Percentiles rank a stretch among this genome's conserved stretches.
Conservation (phyloP, 176 grass and related monocot species). For the Oryza meridionalis region DNA sequence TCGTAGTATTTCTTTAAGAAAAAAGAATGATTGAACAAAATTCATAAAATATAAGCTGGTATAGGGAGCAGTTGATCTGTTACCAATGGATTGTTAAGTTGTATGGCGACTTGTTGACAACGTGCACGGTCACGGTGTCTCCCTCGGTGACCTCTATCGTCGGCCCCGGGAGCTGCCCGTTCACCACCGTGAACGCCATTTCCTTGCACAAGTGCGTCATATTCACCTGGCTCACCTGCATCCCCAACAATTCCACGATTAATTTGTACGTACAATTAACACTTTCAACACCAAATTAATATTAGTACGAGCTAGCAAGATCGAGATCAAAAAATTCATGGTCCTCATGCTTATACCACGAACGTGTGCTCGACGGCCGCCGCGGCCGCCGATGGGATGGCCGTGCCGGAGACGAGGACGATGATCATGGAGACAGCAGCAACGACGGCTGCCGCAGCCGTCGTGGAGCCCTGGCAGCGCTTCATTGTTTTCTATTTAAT, state of each 20-base stretch:
- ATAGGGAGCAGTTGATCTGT: neutral
- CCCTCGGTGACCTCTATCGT: slow-evolving; percentile 26
- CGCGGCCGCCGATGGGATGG: neutral
- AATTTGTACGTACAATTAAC: no score
- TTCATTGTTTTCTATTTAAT: no score
- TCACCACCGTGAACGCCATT: slow-evolving; percentile 11
- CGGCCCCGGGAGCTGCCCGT: slow-evolving; percentile 38
- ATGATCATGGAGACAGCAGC: no score
- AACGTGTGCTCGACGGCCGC: slow-evolving; percentile 20
- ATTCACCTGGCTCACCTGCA: slow-evolving; percentile 18
- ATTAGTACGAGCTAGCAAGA: neutral
- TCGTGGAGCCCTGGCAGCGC: no score
- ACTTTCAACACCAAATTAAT: neutral
- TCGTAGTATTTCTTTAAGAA: no score
- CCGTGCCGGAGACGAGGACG: no score
- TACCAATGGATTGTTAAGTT: slow-evolving; percentile 38
- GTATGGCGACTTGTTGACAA: slow-evolving; percentile 30
- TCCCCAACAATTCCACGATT: neutral
- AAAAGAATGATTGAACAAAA: no score
- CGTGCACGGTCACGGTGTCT: neutral
- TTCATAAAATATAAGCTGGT: neutral
- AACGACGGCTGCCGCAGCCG: no score
- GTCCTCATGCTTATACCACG: slow-evolving; percentile 11
- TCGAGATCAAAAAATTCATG: no score
- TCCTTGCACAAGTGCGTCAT: slow-evolving; percentile 35